Evolutionary conservation across 2,329 filamentous ascomycete species (phyloP), one percentile per base, ranked within the genome.

Genomic region (Ustilaginoidea virens): DNA sequence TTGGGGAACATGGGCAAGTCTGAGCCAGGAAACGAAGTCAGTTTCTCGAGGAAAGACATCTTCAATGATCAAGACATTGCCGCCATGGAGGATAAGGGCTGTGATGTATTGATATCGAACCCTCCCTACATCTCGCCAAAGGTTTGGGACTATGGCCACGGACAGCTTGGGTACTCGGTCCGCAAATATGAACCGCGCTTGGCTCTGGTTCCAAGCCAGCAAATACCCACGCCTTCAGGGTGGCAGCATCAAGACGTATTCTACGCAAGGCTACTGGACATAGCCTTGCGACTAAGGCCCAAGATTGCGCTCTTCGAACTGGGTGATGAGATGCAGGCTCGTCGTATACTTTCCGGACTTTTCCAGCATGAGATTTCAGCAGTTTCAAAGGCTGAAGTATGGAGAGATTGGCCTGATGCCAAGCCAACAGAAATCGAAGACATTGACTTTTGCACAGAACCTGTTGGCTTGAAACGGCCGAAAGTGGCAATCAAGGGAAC

Each of bases 121-220:
- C 90, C 90, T 11, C 90, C 90, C 1, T 96, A 96, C 48, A 76
- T 96, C 28, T 92, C 85, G 2, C 56, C 61, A 0, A 39, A 47
- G 22, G 42, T 52, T 7, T 61, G 56, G 56, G 34, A 48, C 20
- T 37, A 49, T 4, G 56, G 54, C 12, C 41, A 41, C 8, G 52
- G 51, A 11, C 51, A 60, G 18, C 39, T 61, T 25, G 69, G 67
- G 6, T 85, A 80, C 43, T 87, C 80, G 9, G 87, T 94, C 17
- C 69, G 83, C 11, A 72, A 72, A 25, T 83, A 73, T 47, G 90
- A 98, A 52, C 90, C 90, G 4, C 69, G 60, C 37, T 53, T 80
- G 9, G 90, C 90, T 1, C 61, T 96, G 10, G 80, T 96, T 7
- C 66, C 68, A 1, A 37, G 38, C 10, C 33, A 44, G 3, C 33